These are phyloP conservation scores for Chlorella vulgaris DNA, from an alignment of 139 green algal species.

Conservation along the genomic window DNA sequence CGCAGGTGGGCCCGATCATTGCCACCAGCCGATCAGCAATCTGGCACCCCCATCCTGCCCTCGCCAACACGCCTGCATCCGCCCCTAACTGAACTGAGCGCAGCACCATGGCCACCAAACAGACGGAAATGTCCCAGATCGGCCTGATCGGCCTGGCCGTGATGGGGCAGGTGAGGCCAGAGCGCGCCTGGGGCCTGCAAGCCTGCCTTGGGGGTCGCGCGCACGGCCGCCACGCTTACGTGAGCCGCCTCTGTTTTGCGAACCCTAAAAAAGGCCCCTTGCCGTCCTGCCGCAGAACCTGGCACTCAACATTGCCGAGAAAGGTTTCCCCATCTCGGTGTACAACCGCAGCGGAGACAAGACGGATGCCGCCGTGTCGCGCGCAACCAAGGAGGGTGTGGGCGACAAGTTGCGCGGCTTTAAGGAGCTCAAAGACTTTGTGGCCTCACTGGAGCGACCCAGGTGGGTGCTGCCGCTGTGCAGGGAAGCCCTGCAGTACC, in stretches of 20 bases:
- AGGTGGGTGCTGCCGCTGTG: constrained; percentile 51
- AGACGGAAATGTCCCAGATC: constrained; percentile 63
- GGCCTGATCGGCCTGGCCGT: constrained; percentile 96
- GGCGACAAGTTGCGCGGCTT: constrained; percentile 77
- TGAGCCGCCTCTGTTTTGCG: not conserved
- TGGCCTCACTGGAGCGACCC: constrained; percentile 90
- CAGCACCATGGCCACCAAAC: constrained; percentile 14
- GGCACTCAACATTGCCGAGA: constrained; percentile 98
- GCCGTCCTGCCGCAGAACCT: constrained; percentile 85
- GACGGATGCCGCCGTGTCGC: constrained; percentile 89
- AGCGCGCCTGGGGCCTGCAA: not conserved
- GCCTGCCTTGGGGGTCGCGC: no score
- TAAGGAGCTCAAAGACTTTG: constrained; percentile 93
- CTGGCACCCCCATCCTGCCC: no score
- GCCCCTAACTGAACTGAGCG: not conserved
- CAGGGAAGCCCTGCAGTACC: no score
- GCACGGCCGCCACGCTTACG: no score
- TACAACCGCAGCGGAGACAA: constrained; percentile 96
- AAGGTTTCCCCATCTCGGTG: constrained; percentile 97
- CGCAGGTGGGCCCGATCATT: not conserved
- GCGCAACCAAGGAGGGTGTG: constrained; percentile 91
- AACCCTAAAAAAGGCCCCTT: not conserved
- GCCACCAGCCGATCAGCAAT: no score
- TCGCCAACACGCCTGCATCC: no score
- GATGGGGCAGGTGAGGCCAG: constrained; percentile 94